Evolutionary conservation across 257 asterid species (phyloP).

Genomic region (Ehretia macrophylla): DNA sequence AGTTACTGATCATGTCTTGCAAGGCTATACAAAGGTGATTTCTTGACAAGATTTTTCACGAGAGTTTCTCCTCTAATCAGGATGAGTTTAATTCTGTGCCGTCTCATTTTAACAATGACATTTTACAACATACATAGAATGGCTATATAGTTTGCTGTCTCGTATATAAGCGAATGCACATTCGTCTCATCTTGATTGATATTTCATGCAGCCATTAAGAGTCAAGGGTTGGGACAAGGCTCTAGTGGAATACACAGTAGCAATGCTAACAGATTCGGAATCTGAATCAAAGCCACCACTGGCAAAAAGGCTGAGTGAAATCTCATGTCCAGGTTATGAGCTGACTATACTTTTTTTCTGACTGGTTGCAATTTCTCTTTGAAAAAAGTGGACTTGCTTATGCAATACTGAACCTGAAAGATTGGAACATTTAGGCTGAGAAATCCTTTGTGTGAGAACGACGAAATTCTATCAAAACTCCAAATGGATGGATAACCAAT

Average conservation of each 20-base stretch:
- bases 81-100: neutral
- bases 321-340: slow-evolving; percentile 81
- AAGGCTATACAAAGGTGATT: slow-evolving; percentile 86
- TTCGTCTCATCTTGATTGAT: slow-evolving; percentile 5
- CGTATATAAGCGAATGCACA: neutral
- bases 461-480: too few relatives aligned
- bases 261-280: slow-evolving; percentile 62
- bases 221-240: slow-evolving; percentile 96
- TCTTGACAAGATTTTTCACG: slow-evolving; percentile 5
- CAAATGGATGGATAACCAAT: too few relatives aligned
- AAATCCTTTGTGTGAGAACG: too few relatives aligned
- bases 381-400: neutral
- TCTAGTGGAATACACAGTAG: slow-evolving; percentile 68
- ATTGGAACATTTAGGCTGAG: too few relatives aligned
- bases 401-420: neutral
- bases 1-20: slow-evolving; percentile 70
- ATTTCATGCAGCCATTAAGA: slow-evolving; percentile 61
- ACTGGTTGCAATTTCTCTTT: slow-evolving; percentile 3
- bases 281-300: slow-evolving; percentile 52
- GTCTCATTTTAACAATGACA: neutral
- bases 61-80: slow-evolving; percentile 8
- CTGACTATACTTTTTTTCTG: slow-evolving; percentile 1
- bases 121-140: neutral
- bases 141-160: too few relatives aligned
- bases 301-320: slow-evolving; percentile 51